These are phyloP conservation scores for Thymus mandschuricus DNA, from an alignment of 257 asterid species.

Conservation along the genomic window DNA sequence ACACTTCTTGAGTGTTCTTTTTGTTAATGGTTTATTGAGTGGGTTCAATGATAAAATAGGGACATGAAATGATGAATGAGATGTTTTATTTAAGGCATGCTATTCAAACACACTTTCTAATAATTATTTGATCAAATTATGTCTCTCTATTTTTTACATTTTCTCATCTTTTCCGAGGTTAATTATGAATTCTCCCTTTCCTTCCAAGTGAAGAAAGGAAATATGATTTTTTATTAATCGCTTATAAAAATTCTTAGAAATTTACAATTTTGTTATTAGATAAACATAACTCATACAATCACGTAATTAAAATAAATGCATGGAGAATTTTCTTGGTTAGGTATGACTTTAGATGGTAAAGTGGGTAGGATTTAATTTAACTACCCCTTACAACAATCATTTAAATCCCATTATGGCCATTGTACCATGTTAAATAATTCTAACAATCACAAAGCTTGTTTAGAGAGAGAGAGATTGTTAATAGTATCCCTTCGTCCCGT, in stretches of 20 bases:
- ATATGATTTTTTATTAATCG: no score
- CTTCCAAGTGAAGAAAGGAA: slow-evolving; percentile 13
- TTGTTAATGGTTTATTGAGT: not conserved
- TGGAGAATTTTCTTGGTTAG: not conserved
- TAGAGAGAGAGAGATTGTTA: not conserved
- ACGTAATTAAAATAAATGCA: not conserved
- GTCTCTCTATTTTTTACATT: not conserved
- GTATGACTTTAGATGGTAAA: slow-evolving; percentile 8
- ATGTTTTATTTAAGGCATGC: slow-evolving; percentile 1
- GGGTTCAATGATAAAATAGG: not conserved
- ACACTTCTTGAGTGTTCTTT: not conserved
- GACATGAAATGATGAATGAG: slow-evolving; percentile 23
- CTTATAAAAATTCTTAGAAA: no score
- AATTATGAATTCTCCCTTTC: not conserved
- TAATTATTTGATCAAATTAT: not conserved
- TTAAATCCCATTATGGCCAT: not conserved
- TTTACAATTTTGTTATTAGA: no score
- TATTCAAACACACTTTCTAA: not conserved
- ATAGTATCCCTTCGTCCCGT: no score
- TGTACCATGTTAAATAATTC: not conserved
- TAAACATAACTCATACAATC: no score
- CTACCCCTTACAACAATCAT: not conserved
- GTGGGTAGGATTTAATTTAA: slow-evolving; percentile 5
- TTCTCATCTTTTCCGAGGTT: not conserved
- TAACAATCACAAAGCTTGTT: not conserved